These are phyloP conservation scores for Lentinus polychrous DNA, from an alignment of 1,284 basidiomycete genomes.

Conservation along the genomic window DNA sequence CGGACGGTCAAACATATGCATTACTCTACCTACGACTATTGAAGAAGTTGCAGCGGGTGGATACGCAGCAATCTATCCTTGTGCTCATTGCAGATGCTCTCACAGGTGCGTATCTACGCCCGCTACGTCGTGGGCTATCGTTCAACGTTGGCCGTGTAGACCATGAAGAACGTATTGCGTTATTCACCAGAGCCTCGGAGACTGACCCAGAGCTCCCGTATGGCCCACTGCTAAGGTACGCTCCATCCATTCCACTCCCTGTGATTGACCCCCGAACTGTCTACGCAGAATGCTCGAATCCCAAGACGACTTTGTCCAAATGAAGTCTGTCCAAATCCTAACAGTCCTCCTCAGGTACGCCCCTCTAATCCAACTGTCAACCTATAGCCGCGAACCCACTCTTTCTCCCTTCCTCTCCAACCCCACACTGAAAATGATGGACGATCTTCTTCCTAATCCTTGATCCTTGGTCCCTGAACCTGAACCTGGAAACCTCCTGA, in stretches of 20 bases:
- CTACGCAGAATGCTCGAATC: slow-evolving; percentile 66
- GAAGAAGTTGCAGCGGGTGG: slow-evolving; percentile 87
- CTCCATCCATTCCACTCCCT: neutral
- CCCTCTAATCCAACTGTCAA: neutral
- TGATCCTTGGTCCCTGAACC: too few relatives aligned
- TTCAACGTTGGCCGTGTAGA: slow-evolving; percentile 38
- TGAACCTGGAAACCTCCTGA: too few relatives aligned
- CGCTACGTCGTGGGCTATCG: neutral
- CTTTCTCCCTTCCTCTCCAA: too few relatives aligned
- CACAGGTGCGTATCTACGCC: slow-evolving; percentile 39
- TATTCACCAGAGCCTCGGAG: slow-evolving; percentile 59
- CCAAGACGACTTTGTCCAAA: slow-evolving; percentile 89
- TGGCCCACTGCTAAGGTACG: slow-evolving; percentile 74
- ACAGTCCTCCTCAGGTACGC: slow-evolving; percentile 75
- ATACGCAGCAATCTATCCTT: slow-evolving; percentile 91
- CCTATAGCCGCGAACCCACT: neutral
- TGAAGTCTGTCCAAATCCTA: slow-evolving; percentile 85
- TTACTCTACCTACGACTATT: slow-evolving; percentile 87
- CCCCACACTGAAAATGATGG: too few relatives aligned
- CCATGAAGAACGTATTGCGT: slow-evolving; percentile 71
- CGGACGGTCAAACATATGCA: slow-evolving; percentile 79
- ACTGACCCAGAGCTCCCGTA: slow-evolving; percentile 80
- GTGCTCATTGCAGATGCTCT: slow-evolving; percentile 91
- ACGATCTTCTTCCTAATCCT: too few relatives aligned
- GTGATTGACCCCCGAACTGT: neutral